phyloP scores from a whole-genome alignment of 2,329 filamentous ascomycete species.

The Aspergillus sp. region DNA sequence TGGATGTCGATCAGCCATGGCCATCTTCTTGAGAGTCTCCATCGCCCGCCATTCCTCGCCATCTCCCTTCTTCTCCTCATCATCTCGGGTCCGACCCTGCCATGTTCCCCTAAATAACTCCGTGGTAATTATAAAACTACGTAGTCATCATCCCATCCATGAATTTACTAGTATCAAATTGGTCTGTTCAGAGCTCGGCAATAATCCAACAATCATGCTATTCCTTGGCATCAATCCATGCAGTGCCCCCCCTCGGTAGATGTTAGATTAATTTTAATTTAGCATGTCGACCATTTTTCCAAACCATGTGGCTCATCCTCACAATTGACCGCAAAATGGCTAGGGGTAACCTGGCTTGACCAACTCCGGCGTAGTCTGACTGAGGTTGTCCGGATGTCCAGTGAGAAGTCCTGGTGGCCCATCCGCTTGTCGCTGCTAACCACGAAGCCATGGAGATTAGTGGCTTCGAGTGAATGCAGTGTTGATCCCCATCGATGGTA shows the following conservation, averaged over 20 bases:
- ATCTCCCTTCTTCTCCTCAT: too few species aligned
- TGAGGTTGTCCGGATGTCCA: neutral
- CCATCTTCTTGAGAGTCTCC: neutral
- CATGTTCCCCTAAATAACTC: too few species aligned
- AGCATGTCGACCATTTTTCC: neutral
- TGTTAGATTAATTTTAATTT: constrained; percentile 9
- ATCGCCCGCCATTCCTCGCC: too few species aligned
- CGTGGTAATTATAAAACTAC: too few species aligned
- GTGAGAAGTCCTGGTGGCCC: neutral
- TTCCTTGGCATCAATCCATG: neutral
- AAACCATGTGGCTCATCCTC: constrained; percentile 5
- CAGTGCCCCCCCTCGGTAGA: neutral
- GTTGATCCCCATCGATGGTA: constrained; percentile 14
- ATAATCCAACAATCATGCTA: neutral
- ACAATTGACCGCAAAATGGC: constrained; percentile 1
- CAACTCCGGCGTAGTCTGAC: neutral
- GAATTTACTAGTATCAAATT: too few species aligned
- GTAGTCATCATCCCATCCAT: too few species aligned
- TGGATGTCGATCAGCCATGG: neutral
- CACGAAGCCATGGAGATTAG: neutral
- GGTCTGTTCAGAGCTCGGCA: neutral
- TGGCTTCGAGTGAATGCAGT: constrained; percentile 15
- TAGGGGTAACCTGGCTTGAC: neutral
- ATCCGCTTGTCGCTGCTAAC: neutral
- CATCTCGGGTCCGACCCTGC: too few species aligned